Conservation (phyloP, 164 flowering plant genomes). For the Tetrastigma voinierianum region DNA sequence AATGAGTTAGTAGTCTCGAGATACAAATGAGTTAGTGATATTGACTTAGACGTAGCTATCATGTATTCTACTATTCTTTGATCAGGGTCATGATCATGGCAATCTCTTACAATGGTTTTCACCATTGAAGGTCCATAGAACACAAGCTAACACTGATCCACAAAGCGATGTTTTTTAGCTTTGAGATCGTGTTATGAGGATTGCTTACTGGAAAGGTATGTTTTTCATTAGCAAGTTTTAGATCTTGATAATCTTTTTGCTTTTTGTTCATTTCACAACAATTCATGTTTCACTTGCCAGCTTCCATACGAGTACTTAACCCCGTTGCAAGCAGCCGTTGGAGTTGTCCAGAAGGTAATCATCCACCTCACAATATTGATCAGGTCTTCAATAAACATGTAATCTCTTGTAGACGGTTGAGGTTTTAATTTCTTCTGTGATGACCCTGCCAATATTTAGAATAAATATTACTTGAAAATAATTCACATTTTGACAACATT, state of each 20-base stretch:
- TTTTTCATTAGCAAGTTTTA: not conserved
- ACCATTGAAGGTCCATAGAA: slow-evolving; percentile 53
- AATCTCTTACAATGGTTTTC: slow-evolving; percentile 17
- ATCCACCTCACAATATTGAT: no score
- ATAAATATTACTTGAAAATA: no score
- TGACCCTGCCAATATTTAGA: no score
- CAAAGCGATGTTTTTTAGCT: slow-evolving; percentile 72
- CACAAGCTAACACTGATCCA: slow-evolving; percentile 69
- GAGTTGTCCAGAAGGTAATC: slow-evolving; percentile 62
- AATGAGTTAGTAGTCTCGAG: no score
- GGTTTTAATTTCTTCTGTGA: no score
- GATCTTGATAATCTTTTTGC: not conserved
- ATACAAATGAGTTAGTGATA: no score
- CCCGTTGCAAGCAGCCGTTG: slow-evolving; percentile 65
- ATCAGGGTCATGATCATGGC: not conserved
- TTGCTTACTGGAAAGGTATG: slow-evolving; percentile 56
- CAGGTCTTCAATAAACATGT: no score
- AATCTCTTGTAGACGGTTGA: no score
- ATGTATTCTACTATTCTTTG: not conserved
- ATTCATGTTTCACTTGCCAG: slow-evolving; percentile 25
- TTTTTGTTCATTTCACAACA: not conserved
- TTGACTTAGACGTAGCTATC: no score
- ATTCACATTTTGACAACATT: not conserved
- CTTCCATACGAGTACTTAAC: slow-evolving; percentile 57
- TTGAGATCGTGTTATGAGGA: slow-evolving; percentile 60